These are phyloP conservation scores for Epichloe coenophiala DNA, from an alignment of 2,329 filamentous ascomycete species.

Conservation along the genomic window DNA sequence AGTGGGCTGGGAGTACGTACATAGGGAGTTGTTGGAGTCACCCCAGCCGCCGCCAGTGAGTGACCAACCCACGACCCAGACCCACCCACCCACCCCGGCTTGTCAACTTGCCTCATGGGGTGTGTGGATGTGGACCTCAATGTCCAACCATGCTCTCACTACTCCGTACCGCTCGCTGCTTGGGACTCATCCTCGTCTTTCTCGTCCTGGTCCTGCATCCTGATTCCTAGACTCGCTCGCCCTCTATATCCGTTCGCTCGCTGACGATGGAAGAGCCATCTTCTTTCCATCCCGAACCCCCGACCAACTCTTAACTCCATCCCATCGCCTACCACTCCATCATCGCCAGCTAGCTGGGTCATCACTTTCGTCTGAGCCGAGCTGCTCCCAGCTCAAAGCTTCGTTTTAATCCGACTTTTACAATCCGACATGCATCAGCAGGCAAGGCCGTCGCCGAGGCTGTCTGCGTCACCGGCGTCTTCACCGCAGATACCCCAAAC, in stretches of 20 bases:
- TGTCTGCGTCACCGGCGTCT: conserved; percentile 53
- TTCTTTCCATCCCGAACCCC: background rate
- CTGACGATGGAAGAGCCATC: conserved; percentile 6
- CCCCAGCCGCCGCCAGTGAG: too few species aligned
- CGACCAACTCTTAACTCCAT: background rate
- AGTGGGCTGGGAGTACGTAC: background rate
- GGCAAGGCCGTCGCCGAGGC: conserved; percentile 59
- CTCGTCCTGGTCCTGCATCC: background rate
- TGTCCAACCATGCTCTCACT: background rate
- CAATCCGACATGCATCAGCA: conserved; percentile 70
- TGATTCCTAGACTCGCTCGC: background rate
- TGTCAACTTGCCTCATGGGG: conserved; percentile 6
- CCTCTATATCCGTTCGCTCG: background rate
- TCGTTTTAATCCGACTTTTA: conserved; percentile 34
- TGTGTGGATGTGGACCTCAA: background rate
- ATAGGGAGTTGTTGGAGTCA: too few species aligned
- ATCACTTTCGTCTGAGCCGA: background rate
- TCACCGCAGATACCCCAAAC: conserved; percentile 52
- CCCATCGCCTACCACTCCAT: background rate
- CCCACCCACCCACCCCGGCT: background rate
- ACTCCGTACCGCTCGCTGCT: background rate
- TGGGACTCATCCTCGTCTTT: background rate
- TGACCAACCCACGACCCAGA: too few species aligned
- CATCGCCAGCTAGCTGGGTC: background rate
- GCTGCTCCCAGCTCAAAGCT: conserved; percentile 5